Evolutionary conservation across 78 protist genomes (phyloP), one percentile per base, ranked within the genome.

Genomic region (Bigelowiella natans): DNA sequence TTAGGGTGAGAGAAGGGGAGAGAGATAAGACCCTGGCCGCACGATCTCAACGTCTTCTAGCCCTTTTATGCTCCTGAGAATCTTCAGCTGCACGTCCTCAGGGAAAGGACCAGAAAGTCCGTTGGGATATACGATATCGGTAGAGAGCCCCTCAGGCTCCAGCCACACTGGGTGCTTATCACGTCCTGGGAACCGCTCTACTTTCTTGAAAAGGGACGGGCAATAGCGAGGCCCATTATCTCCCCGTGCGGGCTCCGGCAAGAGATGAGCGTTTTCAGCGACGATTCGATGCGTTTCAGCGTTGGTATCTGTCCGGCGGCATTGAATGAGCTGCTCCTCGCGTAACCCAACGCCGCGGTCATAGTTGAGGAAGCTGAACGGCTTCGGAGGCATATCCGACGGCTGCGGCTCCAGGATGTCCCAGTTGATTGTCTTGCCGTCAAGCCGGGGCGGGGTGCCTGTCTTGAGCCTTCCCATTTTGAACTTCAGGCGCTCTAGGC

Each of bases 391-490:
- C 0, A 83, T 92, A 36, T 96, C 99, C 30, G 94, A 85, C 0
- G 39, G 86, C 88, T 96, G 98, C 34, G 92, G 86, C 31, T 39
- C 93, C 34, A 97, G 92, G 0, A 39, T 40, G 1, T 31, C 0
- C 31, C 36, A 93, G 88, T 94, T 39, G 36, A 96, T 94, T 0
- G 95, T 34, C 3, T 34, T 28, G 2, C 93, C 95, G 87, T 93
- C 95, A 3, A 96, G 38, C 7, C 98, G 89, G 37, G 98, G 97
- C 18, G 98, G 97, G 28, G 97, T 97, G 7, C 98, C 98, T 29
- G 96, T 94, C 40, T 94, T 93, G 37, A 97, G 92, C 31, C 98
- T 92, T 36, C 95, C 96, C 40, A 96, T 39, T 40, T 51, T 36
- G 82, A 97, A 93, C 1, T 93, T 94, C 34, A 94, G 30, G 39